phyloP scores from a whole-genome alignment of 139 green algal species.

The Coelastrella sp. region DNA sequence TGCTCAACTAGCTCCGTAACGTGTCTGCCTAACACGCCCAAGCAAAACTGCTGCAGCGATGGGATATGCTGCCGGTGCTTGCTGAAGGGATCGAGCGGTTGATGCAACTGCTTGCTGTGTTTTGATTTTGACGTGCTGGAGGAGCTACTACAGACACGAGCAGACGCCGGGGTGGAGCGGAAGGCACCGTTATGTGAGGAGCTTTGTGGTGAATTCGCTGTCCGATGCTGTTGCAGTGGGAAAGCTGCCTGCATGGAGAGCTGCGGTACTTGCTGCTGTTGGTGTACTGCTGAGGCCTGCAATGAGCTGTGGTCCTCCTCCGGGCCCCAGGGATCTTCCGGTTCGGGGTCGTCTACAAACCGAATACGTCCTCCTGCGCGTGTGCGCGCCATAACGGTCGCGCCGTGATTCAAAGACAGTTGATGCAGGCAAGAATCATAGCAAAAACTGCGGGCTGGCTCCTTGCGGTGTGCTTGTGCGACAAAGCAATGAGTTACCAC shows the following conservation, averaged over 20 bases:
- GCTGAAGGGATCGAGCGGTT: background rate
- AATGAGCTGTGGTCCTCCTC: background rate
- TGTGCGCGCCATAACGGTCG: background rate
- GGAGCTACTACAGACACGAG: too few relatives aligned
- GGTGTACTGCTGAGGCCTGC: background rate
- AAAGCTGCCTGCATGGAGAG: background rate
- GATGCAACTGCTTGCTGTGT: background rate
- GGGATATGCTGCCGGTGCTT: background rate
- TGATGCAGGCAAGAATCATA: background rate
- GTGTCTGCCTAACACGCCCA: conserved; percentile 15
- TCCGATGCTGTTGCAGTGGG: background rate
- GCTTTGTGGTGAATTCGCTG: background rate
- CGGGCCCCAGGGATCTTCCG: conserved; percentile 23
- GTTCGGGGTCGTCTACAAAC: background rate
- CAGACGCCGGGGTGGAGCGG: too few relatives aligned
- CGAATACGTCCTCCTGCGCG: background rate
- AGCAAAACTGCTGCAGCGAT: background rate
- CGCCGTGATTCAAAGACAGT: background rate
- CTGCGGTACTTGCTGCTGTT: background rate
- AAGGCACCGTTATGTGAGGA: too few relatives aligned
- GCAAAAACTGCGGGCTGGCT: background rate
- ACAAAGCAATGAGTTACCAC: too few relatives aligned
- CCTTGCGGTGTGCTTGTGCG: background rate
- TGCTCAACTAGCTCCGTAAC: background rate
- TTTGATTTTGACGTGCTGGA: background rate